Base-by-base conservation (phyloP, 1,139 yeast species). In the Hemisphaericaspora lyxosophila region DNA sequence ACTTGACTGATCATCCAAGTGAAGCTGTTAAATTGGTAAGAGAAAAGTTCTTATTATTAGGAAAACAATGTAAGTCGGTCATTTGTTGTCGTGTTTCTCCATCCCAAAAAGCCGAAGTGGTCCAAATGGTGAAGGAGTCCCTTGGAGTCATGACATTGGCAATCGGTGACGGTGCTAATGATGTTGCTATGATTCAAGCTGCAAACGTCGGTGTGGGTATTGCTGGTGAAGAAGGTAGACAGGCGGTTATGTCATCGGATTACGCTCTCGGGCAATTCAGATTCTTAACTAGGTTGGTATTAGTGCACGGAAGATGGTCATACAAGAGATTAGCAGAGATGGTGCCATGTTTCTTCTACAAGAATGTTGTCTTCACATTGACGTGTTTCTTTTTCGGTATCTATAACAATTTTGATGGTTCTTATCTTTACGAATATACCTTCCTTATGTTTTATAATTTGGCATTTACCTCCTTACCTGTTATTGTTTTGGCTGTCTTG, bases 141-240 rank as follows among this genome's bases (percentile, higher is more conserved):
- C 67, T 79, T 39, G 55, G 66, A 25, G 84, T 71, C n/a, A 78
- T 79, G 80, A 79, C 85, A 1, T 65, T 79, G 42, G 84, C 84
- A 0, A 75, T 79, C 50, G 85, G 85, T 27, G 85, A 79, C 58
- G 85, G 85, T 44, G 82, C 85, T 16, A 79, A 79, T 53, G 85
- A 79, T 57, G 85, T 79, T 34, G 82, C 85, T 7, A 79, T 79
- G 85, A 79, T 79, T 46, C 85, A 79, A 56, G 75, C 82, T 7
- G 82, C 85, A 4, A 74, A 79, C 55, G 76, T 79, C 33, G 85
- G 85, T 39, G 76, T 79, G 33, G 85, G 85, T 49, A 79, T 79
- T 49, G 85, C 83, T 4, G 85, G 85, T 44, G 83, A 78, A 58
- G 85, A 79, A 59, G 85, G 85, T 46, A 60, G 84, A 49, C 84